Evolutionary conservation across 441 rosid species (phyloP), one percentile per base, ranked within the genome.

Genomic region (Isatis lusitanica): DNA sequence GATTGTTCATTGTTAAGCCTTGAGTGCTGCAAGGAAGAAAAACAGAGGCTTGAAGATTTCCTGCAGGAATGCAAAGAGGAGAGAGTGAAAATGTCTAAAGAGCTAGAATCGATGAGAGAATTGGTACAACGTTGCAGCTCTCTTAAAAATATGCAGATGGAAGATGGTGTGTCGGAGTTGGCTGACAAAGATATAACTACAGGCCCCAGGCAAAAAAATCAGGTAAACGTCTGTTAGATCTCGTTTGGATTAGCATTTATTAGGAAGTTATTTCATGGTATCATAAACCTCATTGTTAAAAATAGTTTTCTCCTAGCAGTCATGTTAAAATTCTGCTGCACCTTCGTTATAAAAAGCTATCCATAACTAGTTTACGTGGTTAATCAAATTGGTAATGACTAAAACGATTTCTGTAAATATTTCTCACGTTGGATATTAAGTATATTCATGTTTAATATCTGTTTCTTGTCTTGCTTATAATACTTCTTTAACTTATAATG

Each of bases 21-120:
- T 1, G 97, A 93, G 71, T 96, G 99, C 83, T 96, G 99, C 51
- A 91, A 89, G 85, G 98, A 91, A 87, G 99, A 96, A 81, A 93
- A 96, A 68, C 79, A 88, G 71, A 90, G 80, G 63, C 90, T 96
- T 74, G 94, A 96, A 87, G 84, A 80, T 74, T 79, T 77, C 71
- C 74, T 93, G 76, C 84, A 78, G 57, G 89, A 91, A 68, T 85
- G 90, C 81, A 76, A 78, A 1, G 86, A 87, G 77, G 96, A 86
- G 74, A 96, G 81, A 66, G 74, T 71, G 63, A 84, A 74, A 73
- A 68, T 95, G 73, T 81, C 83, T 18, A 74, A 67, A 62, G 98
- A 96, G 71, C 85, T 91, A 46, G 67, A 70, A 64, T 71, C 66
- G 72, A 79, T 78, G 79, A 90, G 83, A 84, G 85, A 84, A 77